phyloP scores from a whole-genome alignment of 208 protist genomes.

The Acanthamoeba culbertsoni region DNA sequence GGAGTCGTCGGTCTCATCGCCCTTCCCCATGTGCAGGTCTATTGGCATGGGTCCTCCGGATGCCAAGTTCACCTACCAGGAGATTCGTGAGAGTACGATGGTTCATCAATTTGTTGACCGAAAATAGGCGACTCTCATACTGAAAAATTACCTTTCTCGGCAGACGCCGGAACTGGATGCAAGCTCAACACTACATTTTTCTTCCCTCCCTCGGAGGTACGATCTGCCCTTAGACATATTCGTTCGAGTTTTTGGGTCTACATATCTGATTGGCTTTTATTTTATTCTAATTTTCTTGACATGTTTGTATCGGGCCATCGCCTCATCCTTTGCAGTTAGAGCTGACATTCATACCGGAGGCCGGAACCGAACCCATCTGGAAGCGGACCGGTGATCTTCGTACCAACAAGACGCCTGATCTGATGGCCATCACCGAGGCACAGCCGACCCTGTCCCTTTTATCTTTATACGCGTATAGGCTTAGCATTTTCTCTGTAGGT shows the following conservation, averaged over 20 bases:
- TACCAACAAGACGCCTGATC: constrained; percentile 48
- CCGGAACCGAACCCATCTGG: background rate
- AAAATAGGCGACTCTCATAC: background rate
- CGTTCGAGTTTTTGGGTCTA: background rate
- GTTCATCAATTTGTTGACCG: background rate
- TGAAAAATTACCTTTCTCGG: background rate
- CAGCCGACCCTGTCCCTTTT: background rate
- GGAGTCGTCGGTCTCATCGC: background rate
- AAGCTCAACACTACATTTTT: background rate
- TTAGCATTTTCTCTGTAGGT: background rate
- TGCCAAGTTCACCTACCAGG: background rate
- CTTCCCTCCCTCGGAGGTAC: background rate
- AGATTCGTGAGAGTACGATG: background rate
- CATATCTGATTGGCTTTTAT: no score
- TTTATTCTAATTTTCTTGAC: no score
- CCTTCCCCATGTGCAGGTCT: background rate
- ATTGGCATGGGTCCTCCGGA: background rate
- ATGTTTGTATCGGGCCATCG: background rate
- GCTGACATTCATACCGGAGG: background rate
- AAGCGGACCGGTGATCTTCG: background rate
- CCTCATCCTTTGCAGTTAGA: background rate
- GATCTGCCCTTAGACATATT: background rate
- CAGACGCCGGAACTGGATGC: background rate
- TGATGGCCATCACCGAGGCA: constrained; percentile 8
- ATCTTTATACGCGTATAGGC: background rate